Base-by-base conservation (phyloP, 257 asterid species). In the Solanum peruvianum region DNA sequence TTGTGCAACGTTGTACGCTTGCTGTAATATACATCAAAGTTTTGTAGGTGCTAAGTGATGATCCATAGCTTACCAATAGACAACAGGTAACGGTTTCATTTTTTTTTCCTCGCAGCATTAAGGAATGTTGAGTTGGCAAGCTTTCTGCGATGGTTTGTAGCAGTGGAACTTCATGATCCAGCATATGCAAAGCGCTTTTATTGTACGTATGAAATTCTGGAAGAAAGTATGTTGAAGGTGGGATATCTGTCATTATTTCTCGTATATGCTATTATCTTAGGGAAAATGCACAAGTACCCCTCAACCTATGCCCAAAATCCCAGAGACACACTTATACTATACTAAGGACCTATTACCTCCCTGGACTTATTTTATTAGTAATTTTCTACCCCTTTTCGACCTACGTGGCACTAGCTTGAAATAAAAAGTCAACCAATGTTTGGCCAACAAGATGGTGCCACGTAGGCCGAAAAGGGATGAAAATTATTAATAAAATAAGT, bases 121-220 rank as follows among this genome's bases (percentile, higher is more conserved):
- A 69, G 96, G 90, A 95, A 95, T 88, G 96, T 95, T 87, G 98
- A 94, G 86, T 89, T 97, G 94, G 99, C 99, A 91, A 97, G 98
- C 95, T 97, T 97, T 91, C 98, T 97, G 67, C 98, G 99, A 83
- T 97, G 99, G 98, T 97, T 94, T 86, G 98, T 97, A 85, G 98
- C 98, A 21, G 99, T 97, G 87, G 99, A 97, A 90, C 99, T 97
- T 90, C 98, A 97, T 80, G 99, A 97, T 89, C 99, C 94, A 78
- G 93, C 94, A 29, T 95, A 94, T 93, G 98, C 98, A 82, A 93
- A 96, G 88, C 98, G 98, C 42, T 97, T 97, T 88, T 97, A 97
- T 88, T 90, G 93, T 90, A 95, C 98, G 69, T 94, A 95, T 85
- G 99, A 97, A 92, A 83, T 93, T 84, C 91, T 97, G 90, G 98